Evolutionary conservation across 768 basidiomycete species (phyloP).

Genomic region (Trametes meyenii): DNA sequence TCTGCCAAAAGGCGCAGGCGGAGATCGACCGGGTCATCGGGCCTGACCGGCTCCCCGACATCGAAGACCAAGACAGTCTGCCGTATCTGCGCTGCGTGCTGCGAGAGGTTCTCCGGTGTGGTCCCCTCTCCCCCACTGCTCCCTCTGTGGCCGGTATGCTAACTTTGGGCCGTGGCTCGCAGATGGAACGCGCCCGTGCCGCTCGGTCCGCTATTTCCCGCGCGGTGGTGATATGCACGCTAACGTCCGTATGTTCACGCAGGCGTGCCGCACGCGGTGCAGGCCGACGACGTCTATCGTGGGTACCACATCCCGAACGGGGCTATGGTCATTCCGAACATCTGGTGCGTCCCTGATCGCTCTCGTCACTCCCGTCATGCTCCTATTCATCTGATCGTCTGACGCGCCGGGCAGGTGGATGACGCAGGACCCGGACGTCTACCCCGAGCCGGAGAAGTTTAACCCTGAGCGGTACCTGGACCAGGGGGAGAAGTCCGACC

Average conservation of each 20-base stretch:
- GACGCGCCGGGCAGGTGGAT: constrained; percentile 21
- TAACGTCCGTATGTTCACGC: not conserved
- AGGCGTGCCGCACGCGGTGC: constrained; percentile 25
- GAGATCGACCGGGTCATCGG: constrained; percentile 47
- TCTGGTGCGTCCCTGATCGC: constrained; percentile 18
- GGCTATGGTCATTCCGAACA: constrained; percentile 29
- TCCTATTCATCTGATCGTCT: not conserved
- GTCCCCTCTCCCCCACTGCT: not conserved
- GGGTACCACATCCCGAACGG: constrained; percentile 25
- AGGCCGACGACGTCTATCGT: constrained; percentile 29
- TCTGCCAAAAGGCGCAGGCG: constrained; percentile 42
- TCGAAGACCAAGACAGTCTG: constrained; percentile 26
- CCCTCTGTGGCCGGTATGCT: no score
- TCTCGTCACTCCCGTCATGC: not conserved
- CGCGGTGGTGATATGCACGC: not conserved
- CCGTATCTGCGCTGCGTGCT: constrained; percentile 29
- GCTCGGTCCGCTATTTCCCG: constrained; percentile 9
- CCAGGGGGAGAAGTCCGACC: constrained; percentile 8
- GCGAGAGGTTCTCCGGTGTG: constrained; percentile 26
- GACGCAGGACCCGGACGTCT: constrained; percentile 21
- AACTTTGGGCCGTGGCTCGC: not conserved
- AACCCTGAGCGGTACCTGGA: constrained; percentile 26
- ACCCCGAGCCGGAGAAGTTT: constrained; percentile 27
- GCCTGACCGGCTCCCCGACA: constrained; percentile 30
- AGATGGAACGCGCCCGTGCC: constrained; percentile 25